Conservation (phyloP, 1,284 basidiomycete species). For the Microstroma glucosiphilum region DNA sequence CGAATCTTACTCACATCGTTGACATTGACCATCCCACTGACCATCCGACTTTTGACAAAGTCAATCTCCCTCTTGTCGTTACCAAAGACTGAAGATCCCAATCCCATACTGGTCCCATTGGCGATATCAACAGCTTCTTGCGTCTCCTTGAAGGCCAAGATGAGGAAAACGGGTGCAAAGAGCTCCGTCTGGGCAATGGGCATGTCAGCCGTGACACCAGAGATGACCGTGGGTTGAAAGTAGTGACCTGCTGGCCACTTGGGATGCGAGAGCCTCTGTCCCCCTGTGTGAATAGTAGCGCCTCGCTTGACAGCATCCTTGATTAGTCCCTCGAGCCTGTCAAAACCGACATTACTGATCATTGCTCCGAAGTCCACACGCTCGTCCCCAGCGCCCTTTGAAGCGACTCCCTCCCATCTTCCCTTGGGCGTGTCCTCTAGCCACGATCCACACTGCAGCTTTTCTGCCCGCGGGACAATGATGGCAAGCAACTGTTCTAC, state of each 20-base stretch:
- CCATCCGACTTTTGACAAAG: constrained; percentile 68
- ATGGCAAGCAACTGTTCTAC: constrained; percentile 64
- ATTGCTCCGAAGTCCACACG: constrained; percentile 70
- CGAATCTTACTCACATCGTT: constrained; percentile 54
- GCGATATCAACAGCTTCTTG: constrained; percentile 79
- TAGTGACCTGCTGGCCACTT: constrained; percentile 64
- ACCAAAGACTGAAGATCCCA: constrained; percentile 95
- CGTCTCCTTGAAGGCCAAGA: constrained; percentile 55
- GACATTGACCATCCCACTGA: constrained; percentile 93
- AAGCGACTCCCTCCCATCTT: background rate
- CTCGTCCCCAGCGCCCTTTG: background rate
- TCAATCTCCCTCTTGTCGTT: constrained; percentile 68
- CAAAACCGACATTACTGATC: constrained; percentile 67
- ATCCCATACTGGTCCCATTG: constrained; percentile 76
- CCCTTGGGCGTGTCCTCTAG: constrained; percentile 41
- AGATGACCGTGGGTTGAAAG: constrained; percentile 80
- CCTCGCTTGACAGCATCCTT: constrained; percentile 66
- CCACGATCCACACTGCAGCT: constrained; percentile 32
- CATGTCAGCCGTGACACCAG: constrained; percentile 64
- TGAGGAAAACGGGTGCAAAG: constrained; percentile 44
- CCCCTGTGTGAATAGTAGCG: constrained; percentile 66
- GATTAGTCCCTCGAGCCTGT: constrained; percentile 66
- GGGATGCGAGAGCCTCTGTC: constrained; percentile 61
- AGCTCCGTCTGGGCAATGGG: constrained; percentile 43
- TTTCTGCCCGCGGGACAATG: constrained; percentile 27